phyloP scores from a whole-genome alignment of 176 grass and related monocot species.

The Raddia guianensis region DNA sequence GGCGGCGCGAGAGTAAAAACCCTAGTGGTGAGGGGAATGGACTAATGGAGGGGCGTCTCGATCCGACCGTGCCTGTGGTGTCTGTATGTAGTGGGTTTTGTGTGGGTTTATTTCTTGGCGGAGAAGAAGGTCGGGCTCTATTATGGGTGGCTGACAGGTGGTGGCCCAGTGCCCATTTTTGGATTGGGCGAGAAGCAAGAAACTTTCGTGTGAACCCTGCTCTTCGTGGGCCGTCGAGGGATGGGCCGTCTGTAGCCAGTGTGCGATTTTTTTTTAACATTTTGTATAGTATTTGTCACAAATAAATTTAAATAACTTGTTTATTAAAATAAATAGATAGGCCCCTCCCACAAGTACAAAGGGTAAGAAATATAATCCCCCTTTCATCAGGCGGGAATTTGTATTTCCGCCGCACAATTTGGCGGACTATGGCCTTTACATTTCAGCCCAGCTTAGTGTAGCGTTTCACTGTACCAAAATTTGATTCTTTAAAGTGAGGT shows the following conservation, averaged over 20 bases:
- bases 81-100: conserved; percentile 42
- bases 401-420: too few relatives aligned
- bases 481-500: too few relatives aligned
- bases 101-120: conserved; percentile 54
- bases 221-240: neutral
- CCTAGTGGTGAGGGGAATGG: conserved; percentile 32
- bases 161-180: neutral
- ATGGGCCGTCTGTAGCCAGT: neutral
- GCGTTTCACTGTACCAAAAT: too few relatives aligned
- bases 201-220: neutral
- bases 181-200: conserved; percentile 35
- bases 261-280: too few relatives aligned
- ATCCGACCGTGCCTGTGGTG: conserved; percentile 10
- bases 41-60: neutral
- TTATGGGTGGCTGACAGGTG: conserved; percentile 13
- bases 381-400: too few relatives aligned
- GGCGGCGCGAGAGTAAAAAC: conserved; percentile 51
- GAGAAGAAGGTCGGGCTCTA: conserved; percentile 38
- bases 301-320: too few relatives aligned
- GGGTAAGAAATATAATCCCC: too few relatives aligned
- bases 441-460: too few relatives aligned
- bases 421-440: too few relatives aligned
- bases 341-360: too few relatives aligned
- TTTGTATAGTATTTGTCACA: too few relatives aligned
- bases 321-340: too few relatives aligned